Evolutionary conservation across 1,284 basidiomycete species (phyloP), one percentile per base, ranked within the genome.

Genomic region (Boletus smithii): DNA sequence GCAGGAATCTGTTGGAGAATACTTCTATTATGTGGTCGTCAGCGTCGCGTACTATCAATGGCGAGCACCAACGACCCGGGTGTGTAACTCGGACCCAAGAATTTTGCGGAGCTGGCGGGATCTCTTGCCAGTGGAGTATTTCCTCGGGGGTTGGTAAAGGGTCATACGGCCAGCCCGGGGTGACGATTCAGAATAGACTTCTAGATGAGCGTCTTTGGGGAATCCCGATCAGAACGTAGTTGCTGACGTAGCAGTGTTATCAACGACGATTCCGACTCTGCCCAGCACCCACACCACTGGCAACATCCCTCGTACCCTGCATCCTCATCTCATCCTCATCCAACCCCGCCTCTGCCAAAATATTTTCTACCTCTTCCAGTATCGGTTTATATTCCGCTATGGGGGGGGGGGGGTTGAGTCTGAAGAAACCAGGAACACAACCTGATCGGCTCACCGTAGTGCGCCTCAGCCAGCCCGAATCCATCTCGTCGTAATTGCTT

Each of bases 271-370:
- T 80, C 5, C 81, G 69, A 62, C 74, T 83, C 57, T 77, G 72
- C 13, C 50, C 60, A 14, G 32, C 6, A 20, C 49, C 62, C 58
- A 18, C 62, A 55, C 46, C 60, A 1, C 57, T 5, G 2, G 7
- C 16, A 53, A 53, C 33, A 61, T 66, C 41, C 69, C 74, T 36
- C 67, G 70, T 24, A 29, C 46, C 55, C 23, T 51, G 61, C 45
- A 33, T 30, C 34, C 31, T 73, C 71, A 90, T 85, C 53, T 93
- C 92, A 8, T 88, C 85, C 46, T 90, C 87, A 50, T 95, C 91
- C 44, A 95, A 68, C 2, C 91, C 93, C 0, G 93, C 91, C 57
- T 92, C 90, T 13, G 79, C 80, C 44, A 94, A 70, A 42, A 95
- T 94, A 47, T 79, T 83, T 62, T 93, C 91, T 6, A 95, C 87